Evolutionary conservation across 108 stramenopile species (phyloP).

Genomic region (Pseudonitzschia pungens): DNA sequence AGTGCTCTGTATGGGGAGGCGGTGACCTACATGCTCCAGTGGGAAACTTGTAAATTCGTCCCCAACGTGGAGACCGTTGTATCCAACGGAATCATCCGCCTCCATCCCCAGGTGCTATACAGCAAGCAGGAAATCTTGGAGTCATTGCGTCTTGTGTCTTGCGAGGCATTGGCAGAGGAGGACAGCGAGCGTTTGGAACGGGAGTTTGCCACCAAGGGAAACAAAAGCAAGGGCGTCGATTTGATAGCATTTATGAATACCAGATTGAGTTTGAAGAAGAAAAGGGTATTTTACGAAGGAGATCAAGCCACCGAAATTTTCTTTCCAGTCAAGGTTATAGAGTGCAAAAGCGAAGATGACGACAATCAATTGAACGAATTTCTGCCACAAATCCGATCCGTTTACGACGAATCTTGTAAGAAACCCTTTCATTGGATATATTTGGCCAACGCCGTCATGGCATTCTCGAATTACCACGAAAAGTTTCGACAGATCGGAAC

Average conservation of each 20-base stretch:
- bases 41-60: conserved; percentile 13
- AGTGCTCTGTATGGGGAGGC: conserved; percentile 16
- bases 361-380: conserved; percentile 12
- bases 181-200: not conserved
- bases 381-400: conserved; percentile 4
- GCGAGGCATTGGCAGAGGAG: not conserved
- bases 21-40: conserved; percentile 9
- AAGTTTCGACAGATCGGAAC: conserved; percentile 15
- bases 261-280: not conserved
- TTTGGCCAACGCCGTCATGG: conserved; percentile 17
- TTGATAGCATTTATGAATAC: conserved; percentile 4
- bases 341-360: conserved; percentile 3
- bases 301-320: not conserved
- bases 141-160: not conserved
- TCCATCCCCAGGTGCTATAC: not conserved
- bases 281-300: not conserved
- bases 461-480: conserved; percentile 14
- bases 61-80: conserved; percentile 8
- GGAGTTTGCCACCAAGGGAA: conserved; percentile 4
- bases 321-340: conserved; percentile 4
- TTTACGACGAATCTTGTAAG: not conserved
- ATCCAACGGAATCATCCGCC: not conserved
- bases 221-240: not conserved
- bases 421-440: conserved; percentile 10
- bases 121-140: not conserved